Evolutionary conservation across 2,329 filamentous ascomycete species (phyloP).

Genomic region (Leptographium wingfieldii): DNA sequence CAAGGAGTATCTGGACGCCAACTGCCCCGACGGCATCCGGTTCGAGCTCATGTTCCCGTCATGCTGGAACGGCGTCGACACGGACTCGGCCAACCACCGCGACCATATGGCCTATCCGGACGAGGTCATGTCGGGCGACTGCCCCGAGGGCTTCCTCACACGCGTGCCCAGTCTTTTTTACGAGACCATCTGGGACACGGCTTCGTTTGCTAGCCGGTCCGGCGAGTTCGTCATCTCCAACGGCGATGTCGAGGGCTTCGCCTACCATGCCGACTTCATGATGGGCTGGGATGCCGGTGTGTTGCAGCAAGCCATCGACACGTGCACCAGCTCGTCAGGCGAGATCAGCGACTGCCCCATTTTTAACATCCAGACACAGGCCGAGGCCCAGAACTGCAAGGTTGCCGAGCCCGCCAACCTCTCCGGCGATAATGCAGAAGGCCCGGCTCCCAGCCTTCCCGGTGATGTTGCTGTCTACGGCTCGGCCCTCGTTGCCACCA

Average conservation of each 20-base stretch:
- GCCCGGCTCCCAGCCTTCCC: slow-evolving; percentile 44
- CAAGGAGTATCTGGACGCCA: slow-evolving; percentile 65
- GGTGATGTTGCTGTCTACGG: slow-evolving; percentile 41
- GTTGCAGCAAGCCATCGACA: slow-evolving; percentile 58
- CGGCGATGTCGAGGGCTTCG: slow-evolving; percentile 63
- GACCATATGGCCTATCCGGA: slow-evolving; percentile 67
- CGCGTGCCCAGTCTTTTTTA: slow-evolving; percentile 67
- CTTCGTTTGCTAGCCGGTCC: slow-evolving; percentile 44
- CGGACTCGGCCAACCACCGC: slow-evolving; percentile 41
- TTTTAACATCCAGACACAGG: slow-evolving; percentile 55
- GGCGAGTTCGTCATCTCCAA: slow-evolving; percentile 68
- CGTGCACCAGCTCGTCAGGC: slow-evolving; percentile 61
- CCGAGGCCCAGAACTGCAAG: slow-evolving; percentile 44
- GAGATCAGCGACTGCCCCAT: slow-evolving; percentile 59
- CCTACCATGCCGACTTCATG: slow-evolving; percentile 72
- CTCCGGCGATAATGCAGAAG: slow-evolving; percentile 44
- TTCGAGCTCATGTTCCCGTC: slow-evolving; percentile 80
- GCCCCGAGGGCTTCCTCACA: slow-evolving; percentile 54
- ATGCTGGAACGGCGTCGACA: slow-evolving; percentile 69
- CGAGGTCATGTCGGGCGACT: slow-evolving; percentile 62
- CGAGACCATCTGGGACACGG: slow-evolving; percentile 74
- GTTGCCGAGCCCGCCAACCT: slow-evolving; percentile 46
- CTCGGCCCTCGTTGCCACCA: slow-evolving; percentile 3
- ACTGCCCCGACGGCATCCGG: slow-evolving; percentile 72
- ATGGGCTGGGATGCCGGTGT: slow-evolving; percentile 61